Base-by-base conservation (phyloP, 2,329 filamentous ascomycete genomes). In the Penicillium nordicum region DNA sequence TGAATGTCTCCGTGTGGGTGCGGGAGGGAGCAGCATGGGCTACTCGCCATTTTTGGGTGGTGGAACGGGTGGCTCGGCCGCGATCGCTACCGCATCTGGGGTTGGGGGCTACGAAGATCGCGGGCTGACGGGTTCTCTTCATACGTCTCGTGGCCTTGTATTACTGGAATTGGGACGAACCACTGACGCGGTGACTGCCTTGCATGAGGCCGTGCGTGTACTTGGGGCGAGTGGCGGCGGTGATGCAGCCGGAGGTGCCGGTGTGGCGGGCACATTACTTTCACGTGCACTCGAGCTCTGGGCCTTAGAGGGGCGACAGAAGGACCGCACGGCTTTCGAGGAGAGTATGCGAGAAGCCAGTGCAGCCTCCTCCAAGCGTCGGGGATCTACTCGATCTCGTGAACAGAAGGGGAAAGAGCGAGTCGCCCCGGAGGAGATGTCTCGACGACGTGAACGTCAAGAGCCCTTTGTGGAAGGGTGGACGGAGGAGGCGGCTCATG, bases 1-100 rank as follows among this genome's bases (percentile, higher is more conserved):
- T 61, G 88, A 92, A 67, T 94, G 96, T 30, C 81, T 97, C 30
- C 82, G 93, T 12, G 84, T 90, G 45, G 90, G 91, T 8, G 75
- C 79, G 27, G 88, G 88, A 42, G 92, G 92, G 62, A 89, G 94
- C 61, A 82, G 89, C 0, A 82, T 85, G 30, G 84, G 94, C 3
- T 94, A 96, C 69, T 84, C 85, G 47, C 88, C 91, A 11, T 93
- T 74, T 48, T 56, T 75, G 11, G 72, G 72, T 7, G 73, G 72
- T 43, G 72, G 67, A 34, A 69, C 71, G 12, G 67, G 71, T 7
- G 68, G 69, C 29, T 67, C 71, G 12, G 65, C 70, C 10, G 68
- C 71, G 1, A 68, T 74, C 27, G 68, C 72, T 11, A 64, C 67
- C 1, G 69, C 74, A 2, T 70, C 74, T 9, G 74, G 73, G 2